These are phyloP conservation scores for Raphidocelis subcapitata DNA, from an alignment of 139 green algal species.

Conservation along the genomic window DNA sequence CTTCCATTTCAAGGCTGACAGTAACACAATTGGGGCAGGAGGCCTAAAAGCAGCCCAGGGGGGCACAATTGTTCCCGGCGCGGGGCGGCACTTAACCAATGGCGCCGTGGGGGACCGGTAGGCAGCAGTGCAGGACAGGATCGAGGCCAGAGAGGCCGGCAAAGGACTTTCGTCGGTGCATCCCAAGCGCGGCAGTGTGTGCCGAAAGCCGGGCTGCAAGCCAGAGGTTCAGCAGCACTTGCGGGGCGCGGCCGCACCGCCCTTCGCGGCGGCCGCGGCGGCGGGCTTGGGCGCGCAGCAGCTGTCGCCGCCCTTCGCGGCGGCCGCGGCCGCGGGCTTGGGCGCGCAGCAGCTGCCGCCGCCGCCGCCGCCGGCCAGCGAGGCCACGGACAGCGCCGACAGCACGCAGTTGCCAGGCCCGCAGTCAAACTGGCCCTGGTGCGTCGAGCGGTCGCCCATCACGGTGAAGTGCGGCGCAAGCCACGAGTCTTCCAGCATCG, in stretches of 20 bases:
- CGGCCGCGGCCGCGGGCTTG: not conserved
- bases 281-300: not conserved
- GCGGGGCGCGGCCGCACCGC: not conserved
- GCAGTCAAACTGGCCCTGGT: conserved; percentile 9
- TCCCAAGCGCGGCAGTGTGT: too few species aligned
- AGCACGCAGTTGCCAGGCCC: too few species aligned
- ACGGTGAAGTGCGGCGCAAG: conserved; percentile 44
- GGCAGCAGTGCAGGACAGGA: too few species aligned
- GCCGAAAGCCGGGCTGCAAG: too few species aligned
- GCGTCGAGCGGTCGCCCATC: not conserved
- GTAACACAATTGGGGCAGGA: too few species aligned
- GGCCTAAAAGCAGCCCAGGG: too few species aligned
- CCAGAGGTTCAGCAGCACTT: conserved; percentile 5
- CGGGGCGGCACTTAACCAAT: too few species aligned
- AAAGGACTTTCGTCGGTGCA: too few species aligned
- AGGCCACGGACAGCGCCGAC: not conserved
- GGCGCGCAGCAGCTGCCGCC: conserved; percentile 7
- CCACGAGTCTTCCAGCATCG: conserved; percentile 88
- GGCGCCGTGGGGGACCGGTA: too few species aligned
- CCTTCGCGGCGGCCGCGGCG: not conserved
- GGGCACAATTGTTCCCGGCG: too few species aligned
- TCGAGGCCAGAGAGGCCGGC: too few species aligned
- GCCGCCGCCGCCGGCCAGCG: not conserved
- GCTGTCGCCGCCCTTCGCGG: not conserved
- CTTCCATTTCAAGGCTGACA: too few species aligned